Evolutionary conservation across 306 rosid genomes (phyloP).

Genomic region (Cucumis melo): DNA sequence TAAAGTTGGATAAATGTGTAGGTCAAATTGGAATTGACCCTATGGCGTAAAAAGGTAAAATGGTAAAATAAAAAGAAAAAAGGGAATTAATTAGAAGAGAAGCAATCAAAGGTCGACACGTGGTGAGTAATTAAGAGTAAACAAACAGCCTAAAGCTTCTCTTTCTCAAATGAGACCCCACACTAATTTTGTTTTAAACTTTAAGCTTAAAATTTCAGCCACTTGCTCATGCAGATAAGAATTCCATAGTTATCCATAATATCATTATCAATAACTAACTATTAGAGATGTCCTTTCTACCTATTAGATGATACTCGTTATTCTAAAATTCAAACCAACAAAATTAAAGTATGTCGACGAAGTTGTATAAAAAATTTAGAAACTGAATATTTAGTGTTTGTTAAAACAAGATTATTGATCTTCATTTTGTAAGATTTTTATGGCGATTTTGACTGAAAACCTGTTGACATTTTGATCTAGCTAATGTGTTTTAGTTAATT

Average conservation of each 20-base stretch:
- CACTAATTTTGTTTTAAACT: neutral
- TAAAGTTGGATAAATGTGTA: neutral
- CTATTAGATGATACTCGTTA: too few species aligned
- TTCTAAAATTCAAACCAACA: too few species aligned
- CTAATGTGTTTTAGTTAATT: too few species aligned
- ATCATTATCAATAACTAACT: too few species aligned
- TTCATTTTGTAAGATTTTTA: too few species aligned
- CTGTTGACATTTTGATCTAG: too few species aligned
- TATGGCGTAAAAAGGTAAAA: neutral
- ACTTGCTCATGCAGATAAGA: conserved; percentile 2
- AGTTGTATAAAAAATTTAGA: too few species aligned
- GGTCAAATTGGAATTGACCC: neutral
- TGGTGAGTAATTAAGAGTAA: neutral
- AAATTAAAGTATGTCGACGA: too few species aligned
- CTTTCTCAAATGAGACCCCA: neutral
- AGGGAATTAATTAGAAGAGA: neutral
- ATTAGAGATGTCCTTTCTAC: too few species aligned
- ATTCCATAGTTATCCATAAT: neutral
- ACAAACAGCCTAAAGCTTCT: neutral
- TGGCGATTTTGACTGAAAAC: too few species aligned
- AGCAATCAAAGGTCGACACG: neutral
- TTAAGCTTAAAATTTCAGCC: neutral
- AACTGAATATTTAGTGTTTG: too few species aligned
- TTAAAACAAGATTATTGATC: too few species aligned
- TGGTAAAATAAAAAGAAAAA: neutral